Conservation (phyloP, 345 rosid genomes). For the Salix caprea region DNA sequence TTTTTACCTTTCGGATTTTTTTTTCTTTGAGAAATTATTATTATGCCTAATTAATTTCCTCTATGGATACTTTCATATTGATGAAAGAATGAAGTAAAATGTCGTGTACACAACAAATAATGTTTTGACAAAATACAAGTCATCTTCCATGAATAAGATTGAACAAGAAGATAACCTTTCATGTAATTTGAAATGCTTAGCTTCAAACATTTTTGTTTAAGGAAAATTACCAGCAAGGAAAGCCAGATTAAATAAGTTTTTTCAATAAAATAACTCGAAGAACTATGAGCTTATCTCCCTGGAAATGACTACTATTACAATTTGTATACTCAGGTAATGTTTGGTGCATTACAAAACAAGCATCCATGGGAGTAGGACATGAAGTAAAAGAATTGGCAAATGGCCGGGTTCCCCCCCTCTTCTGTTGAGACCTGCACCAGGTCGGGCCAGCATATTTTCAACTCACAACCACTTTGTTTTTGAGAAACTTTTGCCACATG, state of each 20-base stretch:
- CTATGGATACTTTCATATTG: no score
- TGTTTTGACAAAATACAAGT: no score
- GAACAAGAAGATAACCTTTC: no score
- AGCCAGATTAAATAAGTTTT: background rate
- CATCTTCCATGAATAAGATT: no score
- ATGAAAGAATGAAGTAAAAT: no score
- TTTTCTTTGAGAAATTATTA: no score
- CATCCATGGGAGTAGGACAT: background rate
- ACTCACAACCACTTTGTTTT: background rate
- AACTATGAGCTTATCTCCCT: background rate
- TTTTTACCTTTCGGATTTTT: no score
- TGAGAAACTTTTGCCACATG: background rate
- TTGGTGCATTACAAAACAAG: background rate
- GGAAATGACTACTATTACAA: background rate
- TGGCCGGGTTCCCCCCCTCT: background rate
- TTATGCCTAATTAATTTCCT: no score
- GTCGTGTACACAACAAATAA: no score
- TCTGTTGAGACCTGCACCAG: background rate
- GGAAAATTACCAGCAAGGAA: background rate
- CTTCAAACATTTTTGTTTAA: no score
- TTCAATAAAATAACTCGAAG: no score
- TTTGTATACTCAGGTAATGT: background rate
- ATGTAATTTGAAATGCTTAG: no score
- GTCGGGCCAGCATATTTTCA: background rate
- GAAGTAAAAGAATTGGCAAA: background rate